phyloP scores from a whole-genome alignment of 352 stramenopile genomes.

The Phytopythium ostracodes region DNA sequence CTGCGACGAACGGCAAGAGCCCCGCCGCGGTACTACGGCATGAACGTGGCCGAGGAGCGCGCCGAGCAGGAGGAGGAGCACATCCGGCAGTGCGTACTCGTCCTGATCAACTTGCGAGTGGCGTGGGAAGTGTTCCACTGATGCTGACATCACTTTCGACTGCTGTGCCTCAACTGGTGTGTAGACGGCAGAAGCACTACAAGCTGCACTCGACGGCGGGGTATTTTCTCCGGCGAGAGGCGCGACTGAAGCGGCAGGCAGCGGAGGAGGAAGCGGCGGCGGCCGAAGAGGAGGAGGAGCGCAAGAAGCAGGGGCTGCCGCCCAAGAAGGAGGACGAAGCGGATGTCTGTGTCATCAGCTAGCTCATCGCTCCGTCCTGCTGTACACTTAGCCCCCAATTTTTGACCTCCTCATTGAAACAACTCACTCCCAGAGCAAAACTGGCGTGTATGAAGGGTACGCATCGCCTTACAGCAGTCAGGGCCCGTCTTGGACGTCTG shows the following conservation, averaged over 20 bases:
- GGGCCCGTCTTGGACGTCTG: not conserved
- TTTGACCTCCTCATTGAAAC: not conserved
- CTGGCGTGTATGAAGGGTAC: not conserved
- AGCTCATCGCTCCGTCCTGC: not conserved
- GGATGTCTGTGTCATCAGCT: conserved; percentile 25
- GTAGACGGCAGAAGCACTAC: conserved; percentile 63
- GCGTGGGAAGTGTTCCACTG: not conserved
- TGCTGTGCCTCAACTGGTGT: not conserved
- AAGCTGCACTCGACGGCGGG: conserved; percentile 58
- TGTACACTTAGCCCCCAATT: not conserved
- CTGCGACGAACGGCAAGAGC: conserved; percentile 34
- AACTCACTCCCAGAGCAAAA: not conserved
- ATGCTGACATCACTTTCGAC: not conserved
- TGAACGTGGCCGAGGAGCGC: conserved; percentile 71
- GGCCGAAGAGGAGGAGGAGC: conserved; percentile 16
- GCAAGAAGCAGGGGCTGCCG: conserved; percentile 5
- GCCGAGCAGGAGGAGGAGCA: conserved; percentile 60
- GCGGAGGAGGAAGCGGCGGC: conserved; percentile 32
- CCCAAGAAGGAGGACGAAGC: conserved; percentile 11
- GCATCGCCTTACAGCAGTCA: not conserved
- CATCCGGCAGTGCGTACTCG: conserved; percentile 36
- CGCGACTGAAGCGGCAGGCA: conserved; percentile 44
- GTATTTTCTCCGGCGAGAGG: conserved; percentile 75
- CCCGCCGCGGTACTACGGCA: conserved; percentile 59
- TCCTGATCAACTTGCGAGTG: not conserved